phyloP scores from a whole-genome alignment of 108 stramenopile genomes.

The Ochromonas danica region DNA sequence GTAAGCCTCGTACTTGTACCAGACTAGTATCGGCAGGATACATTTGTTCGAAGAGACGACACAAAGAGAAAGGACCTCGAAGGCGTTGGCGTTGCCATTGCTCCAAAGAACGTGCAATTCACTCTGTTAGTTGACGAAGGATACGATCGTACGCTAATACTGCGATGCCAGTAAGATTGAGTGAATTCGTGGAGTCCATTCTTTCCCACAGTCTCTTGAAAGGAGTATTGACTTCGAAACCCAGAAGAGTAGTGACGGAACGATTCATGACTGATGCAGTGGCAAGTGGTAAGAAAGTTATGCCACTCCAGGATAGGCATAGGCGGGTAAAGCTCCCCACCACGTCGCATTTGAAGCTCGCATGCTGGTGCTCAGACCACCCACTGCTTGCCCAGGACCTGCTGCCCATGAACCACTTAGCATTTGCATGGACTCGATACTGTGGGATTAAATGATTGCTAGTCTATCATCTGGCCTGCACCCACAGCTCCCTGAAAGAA shows the following conservation, averaged over 20 bases:
- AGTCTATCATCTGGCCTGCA: not conserved
- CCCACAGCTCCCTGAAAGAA: not conserved
- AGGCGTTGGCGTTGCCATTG: not conserved
- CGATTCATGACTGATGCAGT: not conserved
- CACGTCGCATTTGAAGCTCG: not conserved
- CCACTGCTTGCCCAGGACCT: too few relatives aligned
- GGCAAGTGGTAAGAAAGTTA: too few relatives aligned
- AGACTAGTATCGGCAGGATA: not conserved
- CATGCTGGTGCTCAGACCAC: not conserved
- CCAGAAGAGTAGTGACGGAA: conserved; percentile 23
- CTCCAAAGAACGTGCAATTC: not conserved
- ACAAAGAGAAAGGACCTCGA: not conserved
- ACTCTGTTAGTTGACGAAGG: not conserved
- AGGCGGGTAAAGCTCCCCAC: not conserved
- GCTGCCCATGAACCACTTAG: too few relatives aligned
- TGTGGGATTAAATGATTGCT: not conserved
- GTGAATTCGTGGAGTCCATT: not conserved
- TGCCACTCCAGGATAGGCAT: conserved; percentile 6
- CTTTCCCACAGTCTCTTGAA: too few relatives aligned
- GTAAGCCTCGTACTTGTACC: not conserved
- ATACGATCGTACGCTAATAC: not conserved
- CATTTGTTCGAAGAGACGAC: not conserved
- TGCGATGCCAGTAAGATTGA: too few relatives aligned
- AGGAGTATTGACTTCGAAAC: conserved; percentile 5
- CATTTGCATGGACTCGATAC: too few relatives aligned